These are phyloP conservation scores for Neofusicoccum laricinum DNA, from an alignment of 2,329 filamentous ascomycete genomes.

Conservation along the genomic window DNA sequence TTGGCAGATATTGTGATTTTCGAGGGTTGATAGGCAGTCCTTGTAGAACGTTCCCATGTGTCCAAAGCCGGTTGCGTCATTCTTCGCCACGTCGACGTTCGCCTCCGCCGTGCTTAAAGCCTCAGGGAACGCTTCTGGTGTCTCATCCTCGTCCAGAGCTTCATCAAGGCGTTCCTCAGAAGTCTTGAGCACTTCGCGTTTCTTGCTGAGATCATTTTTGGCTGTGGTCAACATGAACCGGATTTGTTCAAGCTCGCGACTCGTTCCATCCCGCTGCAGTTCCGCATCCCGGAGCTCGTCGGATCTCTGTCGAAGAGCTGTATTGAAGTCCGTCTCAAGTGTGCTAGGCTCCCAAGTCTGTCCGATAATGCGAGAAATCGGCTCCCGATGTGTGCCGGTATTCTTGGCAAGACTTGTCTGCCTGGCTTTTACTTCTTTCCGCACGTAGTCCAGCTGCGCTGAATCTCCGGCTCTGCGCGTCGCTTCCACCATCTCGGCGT, in stretches of 20 bases:
- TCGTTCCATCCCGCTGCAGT: conserved; percentile 66
- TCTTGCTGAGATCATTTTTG: conserved; percentile 63
- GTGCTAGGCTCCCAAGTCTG: conserved; percentile 65
- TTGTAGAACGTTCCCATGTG: conserved; percentile 70
- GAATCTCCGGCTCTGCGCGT: conserved; percentile 78
- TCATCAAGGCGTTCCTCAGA: conserved; percentile 61
- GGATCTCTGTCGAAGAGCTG: conserved; percentile 56
- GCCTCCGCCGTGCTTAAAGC: conserved; percentile 52
- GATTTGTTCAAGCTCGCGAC: conserved; percentile 71
- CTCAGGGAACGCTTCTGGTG: conserved; percentile 46
- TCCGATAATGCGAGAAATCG: conserved; percentile 65
- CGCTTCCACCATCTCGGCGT: conserved; percentile 77
- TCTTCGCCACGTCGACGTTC: conserved; percentile 51
- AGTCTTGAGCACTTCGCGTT: conserved; percentile 59
- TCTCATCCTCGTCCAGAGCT: conserved; percentile 26
- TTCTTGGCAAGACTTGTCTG: conserved; percentile 75
- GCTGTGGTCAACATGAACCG: conserved; percentile 68
- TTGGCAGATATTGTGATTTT: conserved; percentile 69
- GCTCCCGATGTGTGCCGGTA: conserved; percentile 68
- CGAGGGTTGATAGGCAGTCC: conserved; percentile 63
- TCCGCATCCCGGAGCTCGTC: conserved; percentile 62
- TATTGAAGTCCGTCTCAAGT: conserved; percentile 69
- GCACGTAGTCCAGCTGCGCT: conserved; percentile 78
- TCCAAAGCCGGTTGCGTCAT: conserved; percentile 67
- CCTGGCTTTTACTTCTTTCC: conserved; percentile 73